phyloP scores from a whole-genome alignment of 2,329 filamentous ascomycete genomes.

The Stemphylium lycopersici region DNA sequence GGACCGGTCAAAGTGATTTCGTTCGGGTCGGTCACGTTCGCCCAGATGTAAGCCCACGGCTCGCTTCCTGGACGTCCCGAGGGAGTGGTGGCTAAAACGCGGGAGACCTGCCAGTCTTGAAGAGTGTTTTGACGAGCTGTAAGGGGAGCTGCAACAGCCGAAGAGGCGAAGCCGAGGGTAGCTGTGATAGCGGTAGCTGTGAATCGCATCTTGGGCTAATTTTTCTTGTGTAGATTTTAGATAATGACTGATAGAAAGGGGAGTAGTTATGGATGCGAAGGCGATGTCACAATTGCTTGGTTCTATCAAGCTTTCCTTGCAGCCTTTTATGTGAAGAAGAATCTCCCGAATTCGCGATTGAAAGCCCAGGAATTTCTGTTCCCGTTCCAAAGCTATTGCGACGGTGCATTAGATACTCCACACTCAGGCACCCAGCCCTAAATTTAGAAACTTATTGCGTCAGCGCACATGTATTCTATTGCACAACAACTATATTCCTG shows the following conservation, averaged over 20 bases:
- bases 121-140: slow-evolving; percentile 20
- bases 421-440: slow-evolving; percentile 7
- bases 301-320: no score
- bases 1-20: slow-evolving; percentile 21
- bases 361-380: neutral
- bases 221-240: neutral
- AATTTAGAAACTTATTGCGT: slow-evolving; percentile 7
- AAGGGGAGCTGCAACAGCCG: slow-evolving; percentile 14
- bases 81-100: slow-evolving; percentile 4
- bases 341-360: neutral
- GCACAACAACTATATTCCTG: neutral
- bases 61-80: slow-evolving; percentile 29
- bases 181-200: slow-evolving; percentile 10
- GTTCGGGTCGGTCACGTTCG: slow-evolving; percentile 38
- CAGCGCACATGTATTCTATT: neutral
- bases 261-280: neutral
- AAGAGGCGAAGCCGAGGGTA: slow-evolving; percentile 16
- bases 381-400: neutral
- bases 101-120: slow-evolving; percentile 30
- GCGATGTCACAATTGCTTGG: no score
- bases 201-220: slow-evolving; percentile 18
- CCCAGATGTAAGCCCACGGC: slow-evolving; percentile 28
- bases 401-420: slow-evolving; percentile 6
- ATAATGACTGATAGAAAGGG: neutral
- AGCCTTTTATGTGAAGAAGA: no score